Evolutionary conservation across 225 moss, liverwort and hornwort genomes (phyloP), one percentile per base, ranked within the genome.

Genomic region (Antitrichia curtipendula): DNA sequence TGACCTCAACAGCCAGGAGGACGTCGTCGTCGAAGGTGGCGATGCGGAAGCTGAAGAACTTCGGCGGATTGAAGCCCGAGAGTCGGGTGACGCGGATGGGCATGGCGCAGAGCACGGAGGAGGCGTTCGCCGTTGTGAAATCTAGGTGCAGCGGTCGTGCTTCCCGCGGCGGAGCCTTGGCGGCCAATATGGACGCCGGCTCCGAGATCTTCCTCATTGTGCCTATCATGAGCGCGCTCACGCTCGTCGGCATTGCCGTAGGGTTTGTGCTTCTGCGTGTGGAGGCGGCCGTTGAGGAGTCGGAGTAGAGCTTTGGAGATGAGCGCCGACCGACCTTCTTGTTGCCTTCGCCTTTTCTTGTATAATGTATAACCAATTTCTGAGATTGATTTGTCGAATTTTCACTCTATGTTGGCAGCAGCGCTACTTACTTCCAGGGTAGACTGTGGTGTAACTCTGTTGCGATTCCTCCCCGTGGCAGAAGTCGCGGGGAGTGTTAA

Each of bases 231-330:
- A 93, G 95, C 88, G 96, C 56, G 12, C 90, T 99, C 20, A 95
- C 95, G 49, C 91, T 99, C 27, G 6, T 73, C 17, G 99, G 99
- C 60, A 88, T 99, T 84, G 96, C 95, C 38, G 36, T 99, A 24
- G 99, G 99, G 41, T 99, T 99, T 62, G 91, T 99, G 72, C 85
- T 99, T 6, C 86, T 99, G 82, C 99, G 97, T 85, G 90, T 97
- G 81, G 99, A 99, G 90, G 99, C 99, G 54, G 91, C 94, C 15
- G 68, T 99, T 28, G 99, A 99, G 92, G 99, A 99, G 84, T 93
- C 96, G 75, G 96, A 98, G 78, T 93, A 95, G 95, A 89, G 80
- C 78, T 52, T 19, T 66, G 50, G 34, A 64, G 82, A 62, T 47
- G 90, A 41, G 78, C 43, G 62, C 40, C 34, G 59, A 41, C 7